These are phyloP conservation scores for Candida sanyaensis DNA, from an alignment of 1,139 yeast species.

Conservation along the genomic window DNA sequence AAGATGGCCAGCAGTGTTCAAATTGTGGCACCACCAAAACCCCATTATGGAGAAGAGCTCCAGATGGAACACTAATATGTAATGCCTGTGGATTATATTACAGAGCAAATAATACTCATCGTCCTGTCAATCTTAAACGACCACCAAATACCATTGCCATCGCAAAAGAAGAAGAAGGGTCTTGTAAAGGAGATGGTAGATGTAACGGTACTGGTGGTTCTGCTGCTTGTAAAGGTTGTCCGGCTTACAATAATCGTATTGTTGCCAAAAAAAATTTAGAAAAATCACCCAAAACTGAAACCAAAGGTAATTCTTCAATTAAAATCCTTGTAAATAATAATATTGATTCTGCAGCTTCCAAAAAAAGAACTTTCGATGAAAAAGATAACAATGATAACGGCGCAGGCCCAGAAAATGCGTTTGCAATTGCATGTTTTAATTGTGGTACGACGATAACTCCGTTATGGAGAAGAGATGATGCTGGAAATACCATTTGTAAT, in stretches of 20 bases:
- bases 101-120: conserved; percentile 53
- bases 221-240: conserved; percentile 78
- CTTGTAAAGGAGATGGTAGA: conserved; percentile 81
- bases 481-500: conserved; percentile 81
- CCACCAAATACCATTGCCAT: conserved; percentile 62
- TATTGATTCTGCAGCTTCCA: background rate
- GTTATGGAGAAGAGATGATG: conserved; percentile 81
- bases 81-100: conserved; percentile 72
- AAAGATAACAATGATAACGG: background rate
- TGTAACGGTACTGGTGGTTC: conserved; percentile 90
- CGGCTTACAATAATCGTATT: conserved; percentile 74
- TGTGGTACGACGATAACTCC: conserved; percentile 87
- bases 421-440: conserved; percentile 76
- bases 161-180: conserved; percentile 48
- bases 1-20: conserved; percentile 53
- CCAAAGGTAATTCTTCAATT: background rate
- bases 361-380: background rate
- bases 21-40: conserved; percentile 72
- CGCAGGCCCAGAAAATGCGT: conserved; percentile 31
- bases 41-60: conserved; percentile 71
- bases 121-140: conserved; percentile 64
- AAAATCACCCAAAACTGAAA: conserved; percentile 7
- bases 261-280: conserved; percentile 26
- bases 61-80: conserved; percentile 65
- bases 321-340: background rate